A percentile compares a stretch with the other conserved stretches of the same genome.
Evolutionary conservation across 352 stramenopile genomes (phyloP).

Genomic region (Phytophthora niederhauseri): DNA sequence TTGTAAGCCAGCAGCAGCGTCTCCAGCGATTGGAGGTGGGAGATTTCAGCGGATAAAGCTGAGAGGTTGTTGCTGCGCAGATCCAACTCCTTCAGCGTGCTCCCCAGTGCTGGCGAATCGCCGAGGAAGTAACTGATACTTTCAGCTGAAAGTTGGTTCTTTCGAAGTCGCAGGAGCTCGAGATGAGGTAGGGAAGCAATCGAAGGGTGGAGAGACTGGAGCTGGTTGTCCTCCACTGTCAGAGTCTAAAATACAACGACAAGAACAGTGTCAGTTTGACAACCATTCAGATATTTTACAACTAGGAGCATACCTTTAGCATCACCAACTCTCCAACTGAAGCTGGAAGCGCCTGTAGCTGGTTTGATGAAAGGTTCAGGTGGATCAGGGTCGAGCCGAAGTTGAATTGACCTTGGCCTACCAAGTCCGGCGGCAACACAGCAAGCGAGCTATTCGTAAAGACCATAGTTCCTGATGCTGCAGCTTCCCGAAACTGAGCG

Average conservation of each 20-base stretch:
- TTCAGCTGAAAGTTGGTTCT: constrained; percentile 68
- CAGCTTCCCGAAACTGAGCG: constrained; percentile 61
- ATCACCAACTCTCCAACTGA: constrained; percentile 51
- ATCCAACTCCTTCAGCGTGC: constrained; percentile 69
- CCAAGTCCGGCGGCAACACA: constrained; percentile 38
- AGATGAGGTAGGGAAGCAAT: constrained; percentile 57
- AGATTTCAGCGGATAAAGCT: constrained; percentile 45
- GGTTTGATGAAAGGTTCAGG: constrained; percentile 75
- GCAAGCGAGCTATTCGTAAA: constrained; percentile 44
- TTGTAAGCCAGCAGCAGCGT: constrained; percentile 78
- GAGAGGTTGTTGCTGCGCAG: constrained; percentile 71
- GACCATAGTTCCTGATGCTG: constrained; percentile 59
- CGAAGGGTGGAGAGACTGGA: constrained; percentile 49
- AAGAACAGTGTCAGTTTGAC: constrained; percentile 6
- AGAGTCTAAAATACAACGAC: constrained; percentile 48
- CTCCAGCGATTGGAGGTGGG: constrained; percentile 49
- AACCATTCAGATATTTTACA: neutral
- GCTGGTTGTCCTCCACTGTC: constrained; percentile 68
- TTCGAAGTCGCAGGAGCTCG: constrained; percentile 67
- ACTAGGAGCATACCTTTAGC: constrained; percentile 42
- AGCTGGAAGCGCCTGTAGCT: constrained; percentile 47
- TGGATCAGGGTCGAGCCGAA: constrained; percentile 63
- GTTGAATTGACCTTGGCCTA: constrained; percentile 29
- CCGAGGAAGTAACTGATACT: constrained; percentile 53
- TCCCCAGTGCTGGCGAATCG: constrained; percentile 15